Conservation (phyloP, 257 asterid genomes). For the Leonotis leonurus region DNA sequence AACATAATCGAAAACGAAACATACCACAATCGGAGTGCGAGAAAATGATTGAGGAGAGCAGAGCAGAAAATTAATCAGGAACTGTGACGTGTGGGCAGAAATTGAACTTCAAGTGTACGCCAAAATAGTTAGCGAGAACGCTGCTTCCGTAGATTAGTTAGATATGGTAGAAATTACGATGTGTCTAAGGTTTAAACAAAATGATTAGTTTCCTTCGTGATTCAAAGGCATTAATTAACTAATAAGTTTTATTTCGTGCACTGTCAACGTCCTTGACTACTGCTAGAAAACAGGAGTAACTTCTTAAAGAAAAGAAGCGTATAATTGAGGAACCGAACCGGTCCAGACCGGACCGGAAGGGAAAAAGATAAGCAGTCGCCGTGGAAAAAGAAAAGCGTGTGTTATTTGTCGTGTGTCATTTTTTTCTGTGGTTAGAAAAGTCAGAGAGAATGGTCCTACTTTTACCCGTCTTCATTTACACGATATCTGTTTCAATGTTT, state of each 20-base stretch:
- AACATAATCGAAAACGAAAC: constrained; percentile 9
- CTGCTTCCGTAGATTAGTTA: neutral
- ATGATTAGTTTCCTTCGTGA: neutral
- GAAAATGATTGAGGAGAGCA: neutral
- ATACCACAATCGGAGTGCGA: constrained; percentile 3
- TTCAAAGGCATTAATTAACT: neutral
- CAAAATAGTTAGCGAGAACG: neutral
- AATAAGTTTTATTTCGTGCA: neutral
- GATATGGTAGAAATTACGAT: constrained; percentile 1
- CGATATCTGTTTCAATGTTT: too few relatives aligned
- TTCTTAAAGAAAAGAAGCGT: neutral
- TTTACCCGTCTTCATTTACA: neutral
- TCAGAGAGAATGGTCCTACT: neutral
- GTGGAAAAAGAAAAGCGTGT: constrained; percentile 18
- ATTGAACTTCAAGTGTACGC: constrained; percentile 30
- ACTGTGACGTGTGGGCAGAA: neutral
- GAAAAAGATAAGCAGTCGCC: constrained; percentile 1
- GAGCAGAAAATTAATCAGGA: neutral
- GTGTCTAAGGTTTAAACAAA: neutral
- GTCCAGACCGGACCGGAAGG: neutral
- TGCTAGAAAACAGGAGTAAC: neutral
- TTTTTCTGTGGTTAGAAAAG: neutral
- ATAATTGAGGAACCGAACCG: neutral
- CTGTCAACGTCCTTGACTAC: neutral
- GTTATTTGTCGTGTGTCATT: constrained; percentile 1